Evolutionary conservation across 208 protist genomes (phyloP), one percentile per base, ranked within the genome.

Genomic region (Porcisia deanei): DNA sequence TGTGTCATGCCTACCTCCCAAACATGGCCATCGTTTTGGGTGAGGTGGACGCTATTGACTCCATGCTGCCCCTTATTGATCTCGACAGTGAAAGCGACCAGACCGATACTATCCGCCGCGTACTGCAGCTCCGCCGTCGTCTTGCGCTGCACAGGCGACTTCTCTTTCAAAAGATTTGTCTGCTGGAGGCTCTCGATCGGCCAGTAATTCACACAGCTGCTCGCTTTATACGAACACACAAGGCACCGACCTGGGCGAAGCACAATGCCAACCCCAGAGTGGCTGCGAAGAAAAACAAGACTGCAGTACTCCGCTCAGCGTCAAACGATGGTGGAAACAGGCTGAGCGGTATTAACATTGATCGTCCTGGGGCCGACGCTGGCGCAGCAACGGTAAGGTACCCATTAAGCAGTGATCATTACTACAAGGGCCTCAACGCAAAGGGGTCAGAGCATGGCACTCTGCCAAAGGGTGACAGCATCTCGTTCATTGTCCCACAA

Each of bases 21-120:
- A 85, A 90, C 81, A 83, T 83, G 52, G 75, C 83, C 14, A 60
- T 59, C 5, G 58, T 94, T 22, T 65, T 94, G 37, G 79, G 76
- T 45, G 90, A 91, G 70, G 90, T 91, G 76, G 86, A 92, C 60
- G 77, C 84, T 20, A 90, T 92, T 41, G 90, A 94, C 77, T 77
- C 78, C 34, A 89, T 94, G 84, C 65, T 94, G 64, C 88, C 84
- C 10, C 74, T 91, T 9, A 84, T 88, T 43, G 52, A 76, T 0
- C 82, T 82, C 0, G 78, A 91, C 8, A 58, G 58, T 12, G 85
- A 92, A 75, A 88, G 85, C 64, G 90, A 92, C 67, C 90, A 92
- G 80, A 82, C 85, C 16, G 90, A 94, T 67, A 79, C 83, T 3
- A 79, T 92, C 79, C 84, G 88, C 34, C 88, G 90, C 34, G 83